A percentile compares a stretch with the other conserved stretches of the same genome.
Evolutionary conservation across 495 filamentous ascomycete genomes (phyloP).

Genomic region (Tuber brumale): DNA sequence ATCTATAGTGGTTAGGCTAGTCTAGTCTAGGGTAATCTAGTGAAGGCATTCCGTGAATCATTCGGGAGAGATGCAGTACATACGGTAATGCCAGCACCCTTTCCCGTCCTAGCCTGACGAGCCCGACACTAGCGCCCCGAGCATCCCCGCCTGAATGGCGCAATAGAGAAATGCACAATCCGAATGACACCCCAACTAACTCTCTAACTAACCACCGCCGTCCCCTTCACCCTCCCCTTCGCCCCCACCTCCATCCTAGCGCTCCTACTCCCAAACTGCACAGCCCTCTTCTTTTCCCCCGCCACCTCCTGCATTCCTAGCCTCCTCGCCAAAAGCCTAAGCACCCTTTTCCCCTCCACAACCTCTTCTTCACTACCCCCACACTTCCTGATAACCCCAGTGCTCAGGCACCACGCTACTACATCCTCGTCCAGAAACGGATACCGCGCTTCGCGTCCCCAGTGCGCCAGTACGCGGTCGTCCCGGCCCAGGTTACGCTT

Average conservation of each 20-base stretch:
- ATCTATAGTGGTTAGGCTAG: background rate
- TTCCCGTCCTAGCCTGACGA: background rate
- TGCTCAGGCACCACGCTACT: constrained; percentile 67
- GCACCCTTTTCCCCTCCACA: constrained; percentile 68
- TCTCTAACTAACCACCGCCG: constrained; percentile 47
- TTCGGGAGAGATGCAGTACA: background rate
- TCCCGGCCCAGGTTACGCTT: constrained; percentile 91
- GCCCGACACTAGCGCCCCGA: background rate
- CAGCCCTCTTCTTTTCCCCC: constrained; percentile 82
- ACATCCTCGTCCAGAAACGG: constrained; percentile 86
- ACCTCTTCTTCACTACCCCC: constrained; percentile 9
- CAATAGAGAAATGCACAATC: background rate
- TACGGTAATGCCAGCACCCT: background rate
- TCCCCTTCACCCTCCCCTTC: constrained; percentile 66
- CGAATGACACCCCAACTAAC: background rate
- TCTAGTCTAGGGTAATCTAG: background rate
- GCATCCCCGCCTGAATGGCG: background rate
- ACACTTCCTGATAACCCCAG: constrained; percentile 51
- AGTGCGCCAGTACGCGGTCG: constrained; percentile 81
- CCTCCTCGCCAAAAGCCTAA: constrained; percentile 69
- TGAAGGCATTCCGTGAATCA: background rate
- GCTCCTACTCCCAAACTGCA: constrained; percentile 80
- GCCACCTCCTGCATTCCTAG: constrained; percentile 66
- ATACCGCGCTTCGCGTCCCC: constrained; percentile 85
- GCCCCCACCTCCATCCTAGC: constrained; percentile 75